A percentile compares a stretch with the other conserved stretches of the same genome.
phyloP scores from a whole-genome alignment of 2,329 filamentous ascomycete species.

The Helminthosporium solani region DNA sequence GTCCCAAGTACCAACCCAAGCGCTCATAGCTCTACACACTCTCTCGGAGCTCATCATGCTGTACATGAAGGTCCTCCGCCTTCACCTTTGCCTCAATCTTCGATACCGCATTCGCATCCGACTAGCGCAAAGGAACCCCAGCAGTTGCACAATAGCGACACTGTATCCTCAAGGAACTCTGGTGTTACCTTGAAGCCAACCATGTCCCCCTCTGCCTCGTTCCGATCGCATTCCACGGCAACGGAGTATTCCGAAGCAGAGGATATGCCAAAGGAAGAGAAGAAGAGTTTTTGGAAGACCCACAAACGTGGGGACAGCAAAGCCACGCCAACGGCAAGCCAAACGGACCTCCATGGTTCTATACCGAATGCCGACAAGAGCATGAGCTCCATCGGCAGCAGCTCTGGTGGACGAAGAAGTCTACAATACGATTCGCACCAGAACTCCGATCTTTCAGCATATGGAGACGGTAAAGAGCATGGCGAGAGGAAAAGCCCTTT shows the following conservation, averaged over 20 bases:
- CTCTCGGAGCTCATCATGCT: constrained; percentile 54
- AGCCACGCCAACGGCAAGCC: constrained; percentile 39
- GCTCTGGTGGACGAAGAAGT: constrained; percentile 34
- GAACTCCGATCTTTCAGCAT: constrained; percentile 31
- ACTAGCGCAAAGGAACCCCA: constrained; percentile 28
- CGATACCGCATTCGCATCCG: constrained; percentile 27
- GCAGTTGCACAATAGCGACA: constrained; percentile 28
- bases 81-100: constrained; percentile 34
- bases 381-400: constrained; percentile 43
- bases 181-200: constrained; percentile 61
- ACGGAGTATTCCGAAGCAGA: constrained; percentile 84
- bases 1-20: constrained; percentile 76
- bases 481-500: constrained; percentile 61
- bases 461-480: constrained; percentile 43
- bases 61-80: constrained; percentile 24
- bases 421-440: constrained; percentile 36
- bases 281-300: constrained; percentile 73
- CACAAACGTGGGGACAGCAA: constrained; percentile 45
- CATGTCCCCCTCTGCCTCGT: constrained; percentile 72
- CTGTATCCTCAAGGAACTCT: constrained; percentile 49
- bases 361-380: constrained; percentile 41
- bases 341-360: constrained; percentile 39
- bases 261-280: constrained; percentile 54
- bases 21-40: constrained; percentile 85
- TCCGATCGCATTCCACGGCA: constrained; percentile 66